phyloP scores from a whole-genome alignment of 2,329 filamentous ascomycete species.

The Xylaria arbuscula region DNA sequence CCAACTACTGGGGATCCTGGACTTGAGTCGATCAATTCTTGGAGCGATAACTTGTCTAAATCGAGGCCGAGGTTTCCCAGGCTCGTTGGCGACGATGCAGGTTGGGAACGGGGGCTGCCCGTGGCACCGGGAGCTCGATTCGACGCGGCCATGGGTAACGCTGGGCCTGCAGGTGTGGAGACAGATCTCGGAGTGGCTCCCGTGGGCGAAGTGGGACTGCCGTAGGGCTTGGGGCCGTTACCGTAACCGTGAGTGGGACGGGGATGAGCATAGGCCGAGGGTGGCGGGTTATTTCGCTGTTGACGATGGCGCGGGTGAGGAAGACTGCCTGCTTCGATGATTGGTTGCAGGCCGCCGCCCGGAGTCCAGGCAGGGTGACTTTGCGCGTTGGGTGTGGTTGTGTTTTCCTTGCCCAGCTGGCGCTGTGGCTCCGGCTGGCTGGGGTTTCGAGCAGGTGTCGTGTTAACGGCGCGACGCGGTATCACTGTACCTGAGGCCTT shows the following conservation, averaged over 20 bases:
- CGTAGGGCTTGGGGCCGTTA: not conserved
- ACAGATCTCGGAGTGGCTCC: constrained; percentile 15
- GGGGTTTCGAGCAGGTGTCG: constrained; percentile 27
- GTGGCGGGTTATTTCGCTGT: not conserved
- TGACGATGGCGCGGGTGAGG: constrained; percentile 33
- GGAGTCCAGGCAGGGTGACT: constrained; percentile 13
- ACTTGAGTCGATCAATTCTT: constrained; percentile 16
- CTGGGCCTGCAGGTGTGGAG: constrained; percentile 12
- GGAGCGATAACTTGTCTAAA: not conserved
- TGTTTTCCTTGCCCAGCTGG: constrained; percentile 27
- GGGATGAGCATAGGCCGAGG: constrained; percentile 5
- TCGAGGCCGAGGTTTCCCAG: constrained; percentile 3
- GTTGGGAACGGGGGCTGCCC: not conserved
- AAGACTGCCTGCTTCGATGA: constrained; percentile 26
- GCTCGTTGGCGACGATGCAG: too few species aligned
- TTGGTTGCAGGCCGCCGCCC: constrained; percentile 32
- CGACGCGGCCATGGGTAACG: constrained; percentile 5
- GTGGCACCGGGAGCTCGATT: not conserved
- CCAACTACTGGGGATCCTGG: constrained; percentile 29
- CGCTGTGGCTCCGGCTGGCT: constrained; percentile 32
- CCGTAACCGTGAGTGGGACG: not conserved
- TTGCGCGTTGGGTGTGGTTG: constrained; percentile 30
- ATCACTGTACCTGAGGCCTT: constrained; percentile 35
- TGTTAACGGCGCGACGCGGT: constrained; percentile 41
- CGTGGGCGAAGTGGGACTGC: constrained; percentile 28